These are phyloP conservation scores for Scheffersomyces stambukii DNA, from an alignment of 1,139 yeast genomes.

Conservation along the genomic window DNA sequence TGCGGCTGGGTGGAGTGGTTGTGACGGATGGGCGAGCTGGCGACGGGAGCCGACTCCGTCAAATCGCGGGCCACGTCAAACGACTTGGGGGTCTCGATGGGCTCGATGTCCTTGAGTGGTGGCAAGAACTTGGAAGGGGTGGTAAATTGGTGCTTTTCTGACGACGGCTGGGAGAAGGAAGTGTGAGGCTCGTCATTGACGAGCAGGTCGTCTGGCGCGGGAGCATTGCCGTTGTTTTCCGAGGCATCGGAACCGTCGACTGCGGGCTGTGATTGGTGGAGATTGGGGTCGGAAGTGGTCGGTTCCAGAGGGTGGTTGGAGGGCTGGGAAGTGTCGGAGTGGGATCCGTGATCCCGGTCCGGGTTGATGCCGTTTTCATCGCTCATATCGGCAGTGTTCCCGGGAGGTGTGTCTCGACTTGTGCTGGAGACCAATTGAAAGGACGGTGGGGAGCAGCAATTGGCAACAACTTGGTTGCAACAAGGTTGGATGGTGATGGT, in stretches of 20 bases:
- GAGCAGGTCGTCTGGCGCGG: slow-evolving; percentile 7
- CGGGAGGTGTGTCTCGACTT: too few relatives aligned
- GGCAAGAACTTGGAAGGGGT: slow-evolving; percentile 44
- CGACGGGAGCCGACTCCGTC: slow-evolving; percentile 6
- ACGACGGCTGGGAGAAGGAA: slow-evolving; percentile 11
- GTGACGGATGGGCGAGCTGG: slow-evolving; percentile 20
- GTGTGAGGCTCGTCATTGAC: slow-evolving; percentile 13
- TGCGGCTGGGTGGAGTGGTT: slow-evolving; percentile 3
- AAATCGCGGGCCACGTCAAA: slow-evolving; percentile 39
- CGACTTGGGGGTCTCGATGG: slow-evolving; percentile 39
- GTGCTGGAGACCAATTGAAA: too few relatives aligned
- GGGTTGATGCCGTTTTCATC: too few relatives aligned
- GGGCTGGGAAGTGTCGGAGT: too few relatives aligned
- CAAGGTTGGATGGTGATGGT: too few relatives aligned
- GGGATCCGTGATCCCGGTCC: too few relatives aligned
- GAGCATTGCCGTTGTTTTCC: slow-evolving; percentile 1
- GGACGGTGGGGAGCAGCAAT: too few relatives aligned
- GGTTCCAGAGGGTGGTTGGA: too few relatives aligned
- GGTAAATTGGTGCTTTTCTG: slow-evolving; percentile 21
- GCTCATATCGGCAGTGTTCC: too few relatives aligned
- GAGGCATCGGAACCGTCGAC: too few relatives aligned
- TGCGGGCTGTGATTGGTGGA: too few relatives aligned
- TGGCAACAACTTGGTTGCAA: too few relatives aligned
- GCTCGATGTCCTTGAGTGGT: slow-evolving; percentile 41
- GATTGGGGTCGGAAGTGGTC: not conserved